Evolutionary conservation across 495 filamentous ascomycete species (phyloP).

Genomic region (Hapsidospora chrysogenum): DNA sequence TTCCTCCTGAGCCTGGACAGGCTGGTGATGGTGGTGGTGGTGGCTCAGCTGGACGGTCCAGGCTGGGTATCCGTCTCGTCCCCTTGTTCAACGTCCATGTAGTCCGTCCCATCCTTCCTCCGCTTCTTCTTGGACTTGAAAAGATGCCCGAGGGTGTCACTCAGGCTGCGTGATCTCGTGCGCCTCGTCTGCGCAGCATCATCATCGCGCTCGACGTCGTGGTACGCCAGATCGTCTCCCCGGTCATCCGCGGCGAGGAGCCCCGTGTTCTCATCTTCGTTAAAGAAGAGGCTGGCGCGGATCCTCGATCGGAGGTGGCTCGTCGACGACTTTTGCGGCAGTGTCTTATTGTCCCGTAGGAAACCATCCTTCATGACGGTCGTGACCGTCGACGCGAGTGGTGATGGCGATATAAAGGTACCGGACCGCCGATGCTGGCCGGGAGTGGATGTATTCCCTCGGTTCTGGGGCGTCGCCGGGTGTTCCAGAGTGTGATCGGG

Average conservation of each 20-base stretch:
- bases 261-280: slow-evolving; percentile 17
- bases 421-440: slow-evolving; percentile 18
- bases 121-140: slow-evolving; percentile 15
- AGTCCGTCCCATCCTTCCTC: slow-evolving; percentile 5
- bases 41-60: no score
- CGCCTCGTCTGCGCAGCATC: slow-evolving; percentile 11
- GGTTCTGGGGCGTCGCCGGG: slow-evolving; percentile 14
- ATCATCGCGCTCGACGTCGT: background rate
- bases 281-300: slow-evolving; percentile 24
- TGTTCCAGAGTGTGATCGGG: slow-evolving; percentile 7
- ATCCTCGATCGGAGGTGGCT: slow-evolving; percentile 17
- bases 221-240: slow-evolving; percentile 4
- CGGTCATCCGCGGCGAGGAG: no score
- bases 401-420: slow-evolving; percentile 26
- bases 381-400: slow-evolving; percentile 27
- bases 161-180: slow-evolving; percentile 27
- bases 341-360: slow-evolving; percentile 17
- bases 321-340: slow-evolving; percentile 10
- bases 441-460: slow-evolving; percentile 8
- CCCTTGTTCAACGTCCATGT: no score
- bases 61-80: no score
- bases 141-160: slow-evolving; percentile 29
- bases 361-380: slow-evolving; percentile 28
- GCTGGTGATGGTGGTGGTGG: no score
- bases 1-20: no score